Evolutionary conservation across 2,329 filamentous ascomycete species (phyloP).

Genomic region (Colletotrichum costaricense): DNA sequence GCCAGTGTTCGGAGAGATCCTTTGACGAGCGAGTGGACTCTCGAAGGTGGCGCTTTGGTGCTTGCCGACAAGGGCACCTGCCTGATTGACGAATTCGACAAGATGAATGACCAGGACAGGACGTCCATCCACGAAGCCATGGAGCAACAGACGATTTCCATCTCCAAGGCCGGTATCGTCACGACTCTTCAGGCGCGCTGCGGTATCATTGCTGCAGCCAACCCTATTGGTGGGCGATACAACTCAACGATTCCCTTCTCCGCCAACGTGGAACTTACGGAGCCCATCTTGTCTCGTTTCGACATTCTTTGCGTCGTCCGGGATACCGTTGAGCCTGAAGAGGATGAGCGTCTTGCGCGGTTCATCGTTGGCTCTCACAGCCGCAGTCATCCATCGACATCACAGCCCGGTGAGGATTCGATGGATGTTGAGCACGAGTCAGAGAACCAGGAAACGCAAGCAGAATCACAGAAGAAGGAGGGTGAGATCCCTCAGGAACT

Average conservation of each 20-base stretch:
- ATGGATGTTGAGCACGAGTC: conserved; percentile 75
- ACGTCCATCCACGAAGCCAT: conserved; percentile 99
- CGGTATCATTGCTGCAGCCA: conserved; percentile 95
- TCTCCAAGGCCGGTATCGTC: conserved; percentile 98
- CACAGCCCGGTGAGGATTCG: conserved; percentile 60
- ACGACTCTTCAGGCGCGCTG: conserved; percentile 96
- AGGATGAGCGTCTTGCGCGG: conserved; percentile 92
- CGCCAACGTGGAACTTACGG: conserved; percentile 95
- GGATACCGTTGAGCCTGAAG: conserved; percentile 90
- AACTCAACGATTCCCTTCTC: conserved; percentile 97
- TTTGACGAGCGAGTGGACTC: conserved; percentile 95
- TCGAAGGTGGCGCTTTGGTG: conserved; percentile 95
- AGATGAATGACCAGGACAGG: conserved; percentile 99
- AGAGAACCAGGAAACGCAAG: conserved; percentile 52
- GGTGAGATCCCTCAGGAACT: conserved; percentile 91
- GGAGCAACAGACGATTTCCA: conserved; percentile 99
- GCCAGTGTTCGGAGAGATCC: conserved; percentile 96
- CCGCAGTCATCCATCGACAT: conserved; percentile 79
- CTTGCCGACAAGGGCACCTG: conserved; percentile 95
- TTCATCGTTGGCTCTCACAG: conserved; percentile 97
- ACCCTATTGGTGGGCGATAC: conserved; percentile 95
- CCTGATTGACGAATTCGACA: conserved; percentile 98
- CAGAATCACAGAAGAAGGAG: conserved; percentile 50
- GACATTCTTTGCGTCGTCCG: conserved; percentile 97
- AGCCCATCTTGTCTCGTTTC: conserved; percentile 97